These are phyloP conservation scores for Glomus cerebriforme DNA, from an alignment of 192 early-diverging fungal genomes.

Conservation along the genomic window DNA sequence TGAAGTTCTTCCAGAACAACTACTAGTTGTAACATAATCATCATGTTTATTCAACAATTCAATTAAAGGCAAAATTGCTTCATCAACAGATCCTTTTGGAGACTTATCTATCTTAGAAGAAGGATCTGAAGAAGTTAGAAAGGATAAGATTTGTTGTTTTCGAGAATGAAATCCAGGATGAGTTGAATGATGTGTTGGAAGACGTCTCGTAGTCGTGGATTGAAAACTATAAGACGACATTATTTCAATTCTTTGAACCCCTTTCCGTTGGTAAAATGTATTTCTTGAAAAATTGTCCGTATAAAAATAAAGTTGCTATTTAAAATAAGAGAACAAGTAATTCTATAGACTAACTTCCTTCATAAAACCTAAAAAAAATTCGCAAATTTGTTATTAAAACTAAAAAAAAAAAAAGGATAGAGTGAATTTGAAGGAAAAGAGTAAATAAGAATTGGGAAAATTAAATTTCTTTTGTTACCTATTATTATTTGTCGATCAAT, in stretches of 20 bases:
- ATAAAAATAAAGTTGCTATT: too few relatives aligned
- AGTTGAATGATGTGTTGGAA: background rate
- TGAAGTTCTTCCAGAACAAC: constrained; percentile 55
- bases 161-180: constrained; percentile 36
- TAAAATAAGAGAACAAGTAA: too few relatives aligned
- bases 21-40: constrained; percentile 56
- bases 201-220: background rate
- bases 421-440: too few relatives aligned
- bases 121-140: constrained; percentile 28
- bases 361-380: too few relatives aligned
- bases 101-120: constrained; percentile 50
- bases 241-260: background rate
- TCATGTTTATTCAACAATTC: constrained; percentile 52
- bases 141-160: constrained; percentile 44
- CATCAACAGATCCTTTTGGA: constrained; percentile 57
- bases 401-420: too few relatives aligned
- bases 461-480: too few relatives aligned
- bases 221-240: background rate
- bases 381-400: too few relatives aligned
- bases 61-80: constrained; percentile 49
- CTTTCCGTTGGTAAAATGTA: too few relatives aligned
- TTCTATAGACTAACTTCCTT: too few relatives aligned
- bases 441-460: too few relatives aligned
- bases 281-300: too few relatives aligned
- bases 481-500: background rate